Base-by-base conservation (phyloP, 495 filamentous ascomycete species). In the Daldinia concentrica region DNA sequence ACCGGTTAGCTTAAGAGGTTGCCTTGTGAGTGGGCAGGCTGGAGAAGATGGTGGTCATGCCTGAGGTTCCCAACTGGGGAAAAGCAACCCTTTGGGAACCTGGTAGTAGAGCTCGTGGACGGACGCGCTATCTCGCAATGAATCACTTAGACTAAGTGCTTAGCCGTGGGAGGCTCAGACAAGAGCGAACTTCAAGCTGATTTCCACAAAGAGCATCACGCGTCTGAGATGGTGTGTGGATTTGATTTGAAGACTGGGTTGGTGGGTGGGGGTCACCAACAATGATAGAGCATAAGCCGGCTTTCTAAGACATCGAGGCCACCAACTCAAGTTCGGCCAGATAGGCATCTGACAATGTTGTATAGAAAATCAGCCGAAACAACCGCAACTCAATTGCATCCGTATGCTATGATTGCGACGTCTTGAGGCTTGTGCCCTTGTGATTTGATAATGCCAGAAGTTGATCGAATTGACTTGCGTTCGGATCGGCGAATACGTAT, bases 281-380 rank as follows among this genome's bases (percentile, higher is more conserved):
- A 57, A 54, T 55, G 71, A 63, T 39, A 58, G 66, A 73, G 62
- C 71, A 69, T 73, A 73, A 73, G 72, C 72, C 60, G 58, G 72
- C 29, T 71, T 74, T 70, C 59, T 58, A 74, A 74, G 72, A 74
- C 72, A 74, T 74, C 67, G 55, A 69, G 67, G 60, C 54, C 72
- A 71, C 72, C 69, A 66, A 64, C 36, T 67, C 52, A 26, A 36
- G 57, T 36, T 61, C 45, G 55, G 70, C 59, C 50, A 68, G 62
- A 66, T 67, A 71, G 66, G 39, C 76, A 78, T 78, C 76, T 78
- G 76, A 78, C 76, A 76, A 66, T 73, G 58, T 30, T 62, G 60
- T 73, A 76, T 58, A 58, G 27, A 65, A 64, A 72, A 55, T 48
- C 30, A 61, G 45, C 72, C 62, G 66, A 67, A 54, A 69, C 62